These are phyloP conservation scores for Gaeumannomyces sp. DNA, from an alignment of 2,329 filamentous ascomycete species.

Conservation along the genomic window DNA sequence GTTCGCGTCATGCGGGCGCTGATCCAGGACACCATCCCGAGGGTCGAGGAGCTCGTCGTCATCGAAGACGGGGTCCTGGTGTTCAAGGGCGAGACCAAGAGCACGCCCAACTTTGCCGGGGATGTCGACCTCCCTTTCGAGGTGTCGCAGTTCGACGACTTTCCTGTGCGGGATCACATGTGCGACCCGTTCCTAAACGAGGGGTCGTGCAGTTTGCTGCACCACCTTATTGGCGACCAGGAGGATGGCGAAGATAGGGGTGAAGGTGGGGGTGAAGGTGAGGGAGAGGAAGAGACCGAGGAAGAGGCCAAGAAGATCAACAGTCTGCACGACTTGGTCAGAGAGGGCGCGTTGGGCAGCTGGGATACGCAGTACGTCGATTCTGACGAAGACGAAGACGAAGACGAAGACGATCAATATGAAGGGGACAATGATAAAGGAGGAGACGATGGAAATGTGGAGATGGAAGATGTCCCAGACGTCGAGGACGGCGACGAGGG, in stretches of 20 bases:
- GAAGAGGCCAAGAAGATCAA: no score
- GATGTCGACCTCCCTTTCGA: not conserved
- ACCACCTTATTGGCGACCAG: not conserved
- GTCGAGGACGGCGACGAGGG: not conserved
- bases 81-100: not conserved
- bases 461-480: not conserved
- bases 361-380: not conserved
- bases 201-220: not conserved
- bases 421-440: no score
- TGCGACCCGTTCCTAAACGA: not conserved
- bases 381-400: not conserved
- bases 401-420: not conserved
- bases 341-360: not conserved
- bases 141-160: not conserved
- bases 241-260: not conserved
- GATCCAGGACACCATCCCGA: not conserved
- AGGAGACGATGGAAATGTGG: not conserved
- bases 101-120: not conserved
- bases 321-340: not conserved
- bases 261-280: not conserved
- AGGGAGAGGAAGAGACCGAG: no score
- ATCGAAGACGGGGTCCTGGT: not conserved
- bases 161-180: not conserved
- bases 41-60: not conserved
- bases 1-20: not conserved